phyloP scores from a whole-genome alignment of 805 yeast genomes.

The Candida coquimbonensis region DNA sequence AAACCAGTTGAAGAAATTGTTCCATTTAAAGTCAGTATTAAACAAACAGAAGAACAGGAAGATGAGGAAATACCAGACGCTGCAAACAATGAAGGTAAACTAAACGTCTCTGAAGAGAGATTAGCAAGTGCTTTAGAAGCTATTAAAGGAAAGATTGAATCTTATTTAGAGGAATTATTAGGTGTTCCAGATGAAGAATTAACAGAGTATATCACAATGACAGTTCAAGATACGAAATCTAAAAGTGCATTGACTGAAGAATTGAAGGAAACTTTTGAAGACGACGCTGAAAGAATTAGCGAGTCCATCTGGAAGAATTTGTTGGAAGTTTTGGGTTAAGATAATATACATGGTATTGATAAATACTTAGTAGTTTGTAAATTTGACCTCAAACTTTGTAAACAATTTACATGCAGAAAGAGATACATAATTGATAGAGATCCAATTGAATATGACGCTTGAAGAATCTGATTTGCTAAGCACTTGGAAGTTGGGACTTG shows the following conservation, averaged over 20 bases:
- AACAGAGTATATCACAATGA: constrained; percentile 34
- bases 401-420: too few relatives aligned
- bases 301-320: constrained; percentile 32
- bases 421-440: too few relatives aligned
- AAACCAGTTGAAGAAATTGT: not conserved
- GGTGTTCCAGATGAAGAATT: constrained; percentile 49
- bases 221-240: constrained; percentile 29
- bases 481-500: too few relatives aligned
- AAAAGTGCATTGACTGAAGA: constrained; percentile 34
- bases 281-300: constrained; percentile 36
- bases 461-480: too few relatives aligned
- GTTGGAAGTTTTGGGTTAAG: not conserved
- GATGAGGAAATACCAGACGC: constrained; percentile 5
- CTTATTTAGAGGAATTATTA: constrained; percentile 41
- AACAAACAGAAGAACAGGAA: not conserved
- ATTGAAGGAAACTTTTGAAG: constrained; percentile 43
- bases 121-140: constrained; percentile 14
- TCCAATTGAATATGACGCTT: too few relatives aligned
- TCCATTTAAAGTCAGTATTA: constrained; percentile 2
- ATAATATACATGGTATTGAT: too few relatives aligned
- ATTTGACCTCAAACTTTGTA: too few relatives aligned
- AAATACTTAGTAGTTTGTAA: too few relatives aligned
- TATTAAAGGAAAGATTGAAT: constrained; percentile 32
- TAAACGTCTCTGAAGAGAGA: constrained; percentile 3
- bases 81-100: not conserved